Percentiles rank a stretch among this genome's conserved stretches.
phyloP scores from a whole-genome alignment of 2,329 filamentous ascomycete genomes.

The Paracoccidioides brasiliensis region DNA sequence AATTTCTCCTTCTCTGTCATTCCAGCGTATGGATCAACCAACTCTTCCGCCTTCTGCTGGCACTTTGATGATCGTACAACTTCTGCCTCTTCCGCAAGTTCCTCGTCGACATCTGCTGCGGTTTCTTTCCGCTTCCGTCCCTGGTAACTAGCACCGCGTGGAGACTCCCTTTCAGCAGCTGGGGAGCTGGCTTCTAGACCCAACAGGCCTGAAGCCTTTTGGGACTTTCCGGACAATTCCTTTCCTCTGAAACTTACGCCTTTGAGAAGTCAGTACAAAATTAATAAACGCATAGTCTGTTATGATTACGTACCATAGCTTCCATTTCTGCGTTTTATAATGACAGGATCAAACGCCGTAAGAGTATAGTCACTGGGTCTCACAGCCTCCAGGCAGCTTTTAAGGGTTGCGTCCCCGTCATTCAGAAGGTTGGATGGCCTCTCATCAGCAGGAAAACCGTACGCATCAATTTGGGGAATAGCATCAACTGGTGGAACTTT shows the following conservation, averaged over 20 bases:
- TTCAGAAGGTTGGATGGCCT: constrained; percentile 24
- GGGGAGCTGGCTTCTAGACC: background rate
- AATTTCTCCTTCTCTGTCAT: constrained; percentile 28
- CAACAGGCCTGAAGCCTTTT: background rate
- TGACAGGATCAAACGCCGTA: constrained; percentile 24
- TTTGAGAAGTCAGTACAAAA: constrained; percentile 6
- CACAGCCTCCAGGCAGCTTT: constrained; percentile 24
- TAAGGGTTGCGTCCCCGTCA: constrained; percentile 31
- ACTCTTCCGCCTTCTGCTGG: constrained; percentile 3
- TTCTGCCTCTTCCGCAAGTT: background rate
- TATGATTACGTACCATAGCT: constrained; percentile 18
- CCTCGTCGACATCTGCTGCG: background rate
- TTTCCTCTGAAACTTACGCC: background rate
- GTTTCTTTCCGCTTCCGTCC: background rate
- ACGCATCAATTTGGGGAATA: constrained; percentile 29
- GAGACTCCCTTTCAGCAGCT: background rate
- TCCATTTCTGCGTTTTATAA: constrained; percentile 18
- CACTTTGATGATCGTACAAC: background rate
- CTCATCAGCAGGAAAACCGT: constrained; percentile 34
- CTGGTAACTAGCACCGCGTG: background rate
- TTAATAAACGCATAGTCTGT: background rate
- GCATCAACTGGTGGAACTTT: constrained; percentile 20
- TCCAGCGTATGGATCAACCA: constrained; percentile 12
- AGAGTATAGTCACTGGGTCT: constrained; percentile 23
- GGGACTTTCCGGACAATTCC: background rate